Evolutionary conservation across 2,329 filamentous ascomycete genomes (phyloP).

Genomic region (Diaporthe vexans): DNA sequence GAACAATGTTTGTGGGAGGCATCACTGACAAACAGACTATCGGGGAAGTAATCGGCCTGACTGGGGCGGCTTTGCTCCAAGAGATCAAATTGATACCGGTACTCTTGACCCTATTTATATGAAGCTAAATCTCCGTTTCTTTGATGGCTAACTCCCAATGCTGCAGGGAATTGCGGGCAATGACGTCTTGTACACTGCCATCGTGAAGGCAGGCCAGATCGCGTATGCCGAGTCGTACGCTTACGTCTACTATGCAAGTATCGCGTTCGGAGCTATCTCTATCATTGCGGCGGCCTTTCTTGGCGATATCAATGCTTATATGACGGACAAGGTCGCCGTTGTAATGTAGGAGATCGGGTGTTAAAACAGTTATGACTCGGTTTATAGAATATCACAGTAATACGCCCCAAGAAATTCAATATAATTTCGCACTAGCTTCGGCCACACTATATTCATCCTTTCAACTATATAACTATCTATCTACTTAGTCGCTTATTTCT

Average conservation of each 20-base stretch:
- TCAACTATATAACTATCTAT: too few relatives aligned
- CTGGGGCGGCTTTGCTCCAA: slow-evolving; percentile 64
- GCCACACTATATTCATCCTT: too few relatives aligned
- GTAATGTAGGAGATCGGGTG: slow-evolving; percentile 51
- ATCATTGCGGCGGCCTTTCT: slow-evolving; percentile 71
- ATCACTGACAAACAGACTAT: slow-evolving; percentile 64
- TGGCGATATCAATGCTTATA: slow-evolving; percentile 69
- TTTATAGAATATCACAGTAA: background rate
- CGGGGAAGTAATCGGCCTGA: slow-evolving; percentile 64
- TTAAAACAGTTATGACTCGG: too few relatives aligned
- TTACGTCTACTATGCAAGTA: slow-evolving; percentile 73
- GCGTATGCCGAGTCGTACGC: slow-evolving; percentile 72
- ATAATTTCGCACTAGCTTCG: too few relatives aligned
- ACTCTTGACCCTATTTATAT: too few relatives aligned
- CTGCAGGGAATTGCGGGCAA: slow-evolving; percentile 68
- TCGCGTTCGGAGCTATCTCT: slow-evolving; percentile 70
- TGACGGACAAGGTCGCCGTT: slow-evolving; percentile 71
- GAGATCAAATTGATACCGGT: slow-evolving; percentile 62
- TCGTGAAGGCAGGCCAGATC: slow-evolving; percentile 68
- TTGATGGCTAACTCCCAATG: too few relatives aligned
- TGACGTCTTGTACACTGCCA: slow-evolving; percentile 61
- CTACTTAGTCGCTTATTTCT: too few relatives aligned
- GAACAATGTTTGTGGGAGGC: slow-evolving; percentile 62
- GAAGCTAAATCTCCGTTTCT: too few relatives aligned
- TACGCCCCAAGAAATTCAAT: background rate